Percentiles rank a stretch among this genome's conserved stretches.
Evolutionary conservation across 768 basidiomycete genomes (phyloP).

Genomic region (Termitomyces sp.): DNA sequence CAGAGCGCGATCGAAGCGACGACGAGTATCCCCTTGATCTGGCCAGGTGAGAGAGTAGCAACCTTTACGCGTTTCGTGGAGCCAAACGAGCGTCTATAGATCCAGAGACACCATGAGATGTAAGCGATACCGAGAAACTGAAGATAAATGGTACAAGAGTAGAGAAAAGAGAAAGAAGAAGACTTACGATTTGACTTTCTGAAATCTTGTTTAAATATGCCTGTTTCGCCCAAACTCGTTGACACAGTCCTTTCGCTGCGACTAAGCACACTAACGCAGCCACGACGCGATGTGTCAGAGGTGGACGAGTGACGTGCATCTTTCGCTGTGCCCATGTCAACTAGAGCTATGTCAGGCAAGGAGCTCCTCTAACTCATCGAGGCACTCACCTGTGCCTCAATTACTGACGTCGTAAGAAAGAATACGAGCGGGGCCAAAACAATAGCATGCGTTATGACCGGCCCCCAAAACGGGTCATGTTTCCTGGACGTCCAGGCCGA

Average conservation of each 20-base stretch:
- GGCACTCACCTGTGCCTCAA: slow-evolving; percentile 21
- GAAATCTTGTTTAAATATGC: slow-evolving; percentile 23
- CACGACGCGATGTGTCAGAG: slow-evolving; percentile 17
- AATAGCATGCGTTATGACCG: slow-evolving; percentile 49
- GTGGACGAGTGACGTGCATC: slow-evolving; percentile 4
- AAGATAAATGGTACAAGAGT: not conserved
- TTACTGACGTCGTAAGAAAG: slow-evolving; percentile 41
- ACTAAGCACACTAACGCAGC: slow-evolving; percentile 21
- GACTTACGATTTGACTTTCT: slow-evolving; percentile 36
- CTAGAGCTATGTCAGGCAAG: not conserved
- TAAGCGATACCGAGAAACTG: slow-evolving; percentile 28
- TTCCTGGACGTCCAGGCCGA: slow-evolving; percentile 53
- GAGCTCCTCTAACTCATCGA: not conserved
- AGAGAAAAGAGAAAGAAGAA: not conserved
- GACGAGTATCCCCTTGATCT: slow-evolving; percentile 21
- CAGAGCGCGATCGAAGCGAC: slow-evolving; percentile 28
- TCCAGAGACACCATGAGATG: slow-evolving; percentile 24
- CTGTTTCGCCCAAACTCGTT: slow-evolving; percentile 24
- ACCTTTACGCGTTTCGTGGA: slow-evolving; percentile 15
- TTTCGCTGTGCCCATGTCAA: slow-evolving; percentile 5
- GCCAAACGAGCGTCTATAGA: slow-evolving; percentile 15
- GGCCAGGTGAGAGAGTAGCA: slow-evolving; percentile 11
- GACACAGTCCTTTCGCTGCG: slow-evolving; percentile 19
- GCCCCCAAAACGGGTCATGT: slow-evolving; percentile 48
- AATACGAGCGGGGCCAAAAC: slow-evolving; percentile 56